Evolutionary conservation across 768 basidiomycete genomes (phyloP).

Genomic region (Leucocoprinus sp.): DNA sequence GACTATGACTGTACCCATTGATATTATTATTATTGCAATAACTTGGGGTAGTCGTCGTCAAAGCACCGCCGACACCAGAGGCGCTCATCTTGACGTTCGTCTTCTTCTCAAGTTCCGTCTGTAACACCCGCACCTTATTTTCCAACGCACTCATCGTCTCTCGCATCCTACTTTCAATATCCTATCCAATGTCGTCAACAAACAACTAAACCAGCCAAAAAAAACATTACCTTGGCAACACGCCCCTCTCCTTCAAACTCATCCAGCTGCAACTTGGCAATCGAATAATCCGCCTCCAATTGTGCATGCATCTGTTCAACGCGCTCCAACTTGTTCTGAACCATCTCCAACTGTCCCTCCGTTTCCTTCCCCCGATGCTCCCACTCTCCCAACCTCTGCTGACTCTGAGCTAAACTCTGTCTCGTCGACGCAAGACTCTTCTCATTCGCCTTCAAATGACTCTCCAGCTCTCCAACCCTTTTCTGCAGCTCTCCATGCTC

Average conservation of each 20-base stretch:
- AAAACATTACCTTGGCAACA: constrained; percentile 52
- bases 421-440: constrained; percentile 46
- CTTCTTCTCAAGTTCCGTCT: constrained; percentile 49
- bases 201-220: neutral
- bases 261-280: constrained; percentile 64
- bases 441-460: constrained; percentile 51
- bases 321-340: constrained; percentile 55
- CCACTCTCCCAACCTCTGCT: constrained; percentile 77
- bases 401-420: constrained; percentile 60
- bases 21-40: constrained; percentile 33
- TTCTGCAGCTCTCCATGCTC: constrained; percentile 64
- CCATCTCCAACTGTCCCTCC: constrained; percentile 54
- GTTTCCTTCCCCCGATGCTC: constrained; percentile 69
- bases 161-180: constrained; percentile 59
- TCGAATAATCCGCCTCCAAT: constrained; percentile 62
- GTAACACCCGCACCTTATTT: constrained; percentile 46
- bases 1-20: constrained; percentile 32
- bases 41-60: constrained; percentile 22
- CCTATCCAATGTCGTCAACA: constrained; percentile 30
- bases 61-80: too few relatives aligned
- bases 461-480: constrained; percentile 66
- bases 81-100: too few relatives aligned
- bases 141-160: constrained; percentile 62
- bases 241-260: constrained; percentile 69
- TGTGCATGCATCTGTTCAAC: constrained; percentile 56